A percentile compares a stretch with the other conserved stretches of the same genome.
Conservation (phyloP, 257 asterid species). For the Solanum ossicruentum region DNA sequence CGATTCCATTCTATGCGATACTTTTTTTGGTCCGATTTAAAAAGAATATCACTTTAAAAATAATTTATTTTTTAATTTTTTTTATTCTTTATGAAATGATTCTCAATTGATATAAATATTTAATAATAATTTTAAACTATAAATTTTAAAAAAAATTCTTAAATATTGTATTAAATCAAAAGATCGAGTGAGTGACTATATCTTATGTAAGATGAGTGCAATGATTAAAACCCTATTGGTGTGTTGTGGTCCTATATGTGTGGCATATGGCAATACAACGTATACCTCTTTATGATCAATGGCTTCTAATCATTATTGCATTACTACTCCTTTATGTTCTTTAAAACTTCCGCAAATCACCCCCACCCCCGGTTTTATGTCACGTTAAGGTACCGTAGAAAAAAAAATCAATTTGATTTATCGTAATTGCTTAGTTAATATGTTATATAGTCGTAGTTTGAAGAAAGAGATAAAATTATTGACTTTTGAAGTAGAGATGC, state of each 20-base stretch:
- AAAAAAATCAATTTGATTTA: neutral
- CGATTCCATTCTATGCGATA: too few species aligned
- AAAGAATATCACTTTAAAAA: too few species aligned
- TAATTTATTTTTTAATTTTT: too few species aligned
- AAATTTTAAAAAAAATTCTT: neutral
- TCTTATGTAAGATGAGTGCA: slow-evolving; percentile 17
- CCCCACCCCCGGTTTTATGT: too few species aligned
- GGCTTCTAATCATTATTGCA: slow-evolving; percentile 7
- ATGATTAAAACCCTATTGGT: slow-evolving; percentile 53
- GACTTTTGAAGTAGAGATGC: neutral
- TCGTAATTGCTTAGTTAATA: neutral
- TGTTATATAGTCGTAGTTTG: neutral
- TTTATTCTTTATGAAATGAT: too few species aligned
- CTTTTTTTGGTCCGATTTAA: too few species aligned
- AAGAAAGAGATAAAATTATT: neutral
- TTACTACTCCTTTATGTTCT: neutral
- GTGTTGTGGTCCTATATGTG: slow-evolving; percentile 28
- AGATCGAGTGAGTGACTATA: neutral
- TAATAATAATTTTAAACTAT: too few species aligned
- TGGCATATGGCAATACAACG: slow-evolving; percentile 54
- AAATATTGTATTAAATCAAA: too few species aligned
- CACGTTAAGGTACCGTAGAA: neutral
- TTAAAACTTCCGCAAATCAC: neutral
- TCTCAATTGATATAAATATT: too few species aligned
- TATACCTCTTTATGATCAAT: slow-evolving; percentile 35